Conservation (phyloP, 2,329 filamentous ascomycete species). For the Aureobasidium sp. region DNA sequence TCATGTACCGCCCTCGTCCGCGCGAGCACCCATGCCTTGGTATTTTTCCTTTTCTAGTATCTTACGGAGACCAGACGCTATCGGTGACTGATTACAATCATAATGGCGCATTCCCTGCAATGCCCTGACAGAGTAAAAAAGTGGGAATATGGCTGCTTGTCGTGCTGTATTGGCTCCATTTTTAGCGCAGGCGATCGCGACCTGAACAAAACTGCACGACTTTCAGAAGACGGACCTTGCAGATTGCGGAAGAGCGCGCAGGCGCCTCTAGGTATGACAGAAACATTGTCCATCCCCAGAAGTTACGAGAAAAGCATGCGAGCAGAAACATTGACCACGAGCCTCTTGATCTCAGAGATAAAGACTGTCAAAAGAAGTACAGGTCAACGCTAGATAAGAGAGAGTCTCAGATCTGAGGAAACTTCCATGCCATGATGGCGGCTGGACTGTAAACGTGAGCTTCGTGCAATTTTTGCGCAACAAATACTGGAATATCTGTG, state of each 20-base stretch:
- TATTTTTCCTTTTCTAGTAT: background rate
- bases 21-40: background rate
- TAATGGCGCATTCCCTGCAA: background rate
- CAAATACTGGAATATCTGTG: background rate
- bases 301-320: background rate
- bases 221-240: background rate
- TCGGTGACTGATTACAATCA: background rate
- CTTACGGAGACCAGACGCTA: background rate
- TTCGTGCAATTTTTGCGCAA: background rate
- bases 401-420: background rate
- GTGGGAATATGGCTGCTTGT: background rate
- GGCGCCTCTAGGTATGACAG: background rate
- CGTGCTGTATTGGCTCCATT: background rate
- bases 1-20: background rate
- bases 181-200: background rate
- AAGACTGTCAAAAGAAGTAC: background rate
- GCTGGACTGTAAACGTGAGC: background rate
- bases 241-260: background rate
- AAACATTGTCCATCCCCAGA: background rate
- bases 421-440: background rate
- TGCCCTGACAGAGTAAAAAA: background rate
- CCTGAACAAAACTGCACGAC: background rate
- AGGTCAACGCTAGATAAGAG: background rate
- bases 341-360: background rate
- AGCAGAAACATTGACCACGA: constrained; percentile 1